Conservation (phyloP, 768 basidiomycete species). For the Scleroderma citrinum region DNA sequence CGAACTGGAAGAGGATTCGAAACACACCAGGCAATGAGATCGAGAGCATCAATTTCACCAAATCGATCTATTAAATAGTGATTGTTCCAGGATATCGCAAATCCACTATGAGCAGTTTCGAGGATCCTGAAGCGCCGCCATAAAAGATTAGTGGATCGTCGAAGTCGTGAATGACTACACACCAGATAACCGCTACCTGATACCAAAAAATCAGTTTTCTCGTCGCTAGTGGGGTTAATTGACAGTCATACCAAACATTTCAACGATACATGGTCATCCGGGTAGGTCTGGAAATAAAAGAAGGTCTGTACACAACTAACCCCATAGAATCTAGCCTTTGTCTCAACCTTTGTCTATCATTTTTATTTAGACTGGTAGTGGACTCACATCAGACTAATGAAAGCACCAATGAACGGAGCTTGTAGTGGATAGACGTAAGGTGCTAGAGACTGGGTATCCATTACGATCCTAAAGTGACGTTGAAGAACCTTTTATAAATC, state of each 20-base stretch:
- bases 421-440: neutral
- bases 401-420: neutral
- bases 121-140: neutral
- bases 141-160: no score
- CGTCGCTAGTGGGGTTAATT: no score
- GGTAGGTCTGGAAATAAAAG: conserved; percentile 7
- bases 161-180: neutral
- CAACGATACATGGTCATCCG: neutral
- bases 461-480: no score
- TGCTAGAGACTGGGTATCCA: no score
- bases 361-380: no score
- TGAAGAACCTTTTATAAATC: no score
- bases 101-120: neutral
- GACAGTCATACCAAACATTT: conserved; percentile 5
- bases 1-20: neutral
- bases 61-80: neutral
- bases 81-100: neutral
- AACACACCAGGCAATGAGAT: neutral
- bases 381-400: no score
- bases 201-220: neutral
- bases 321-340: conserved; percentile 2
- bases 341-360: no score
- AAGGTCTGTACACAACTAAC: conserved; percentile 9
- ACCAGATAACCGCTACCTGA: conserved; percentile 4
- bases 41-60: no score